A percentile compares a stretch with the other conserved stretches of the same genome.
Conservation (phyloP, 805 yeast species). For the Kuraishia ogatae region DNA sequence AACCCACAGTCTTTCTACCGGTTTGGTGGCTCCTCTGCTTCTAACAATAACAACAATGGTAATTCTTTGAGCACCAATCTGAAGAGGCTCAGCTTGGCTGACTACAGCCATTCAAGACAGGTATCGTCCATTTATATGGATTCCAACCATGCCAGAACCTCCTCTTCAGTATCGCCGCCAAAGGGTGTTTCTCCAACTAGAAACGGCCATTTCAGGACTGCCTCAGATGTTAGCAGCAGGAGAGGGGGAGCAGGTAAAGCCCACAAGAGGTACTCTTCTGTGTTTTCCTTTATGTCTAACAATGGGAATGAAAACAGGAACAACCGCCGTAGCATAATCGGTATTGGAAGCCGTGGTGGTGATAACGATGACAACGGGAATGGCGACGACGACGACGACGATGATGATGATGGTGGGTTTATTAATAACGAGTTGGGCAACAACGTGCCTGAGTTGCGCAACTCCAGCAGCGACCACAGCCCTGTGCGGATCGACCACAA, state of each 20-base stretch:
- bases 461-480: neutral
- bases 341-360: slow-evolving; percentile 1
- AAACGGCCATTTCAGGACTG: slow-evolving; percentile 30
- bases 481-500: slow-evolving; percentile 4
- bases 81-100: slow-evolving; percentile 8
- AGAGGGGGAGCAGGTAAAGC: slow-evolving; percentile 15
- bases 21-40: slow-evolving; percentile 13
- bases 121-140: slow-evolving; percentile 37
- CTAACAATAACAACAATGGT: neutral
- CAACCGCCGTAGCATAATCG: neutral
- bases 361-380: neutral
- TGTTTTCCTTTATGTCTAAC: slow-evolving; percentile 40
- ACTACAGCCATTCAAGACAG: slow-evolving; percentile 15
- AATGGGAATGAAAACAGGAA: slow-evolving; percentile 1
- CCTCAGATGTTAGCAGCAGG: slow-evolving; percentile 31
- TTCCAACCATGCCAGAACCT: slow-evolving; percentile 22
- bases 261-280: slow-evolving; percentile 55
- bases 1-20: slow-evolving; percentile 8
- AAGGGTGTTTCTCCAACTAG: slow-evolving; percentile 14
- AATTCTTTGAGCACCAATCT: neutral
- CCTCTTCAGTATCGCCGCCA: slow-evolving; percentile 21
- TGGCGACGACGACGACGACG: slow-evolving; percentile 1
- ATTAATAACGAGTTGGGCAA: neutral
- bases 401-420: neutral
- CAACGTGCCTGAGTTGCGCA: neutral